Evolutionary conservation across 164 flowering plant genomes (phyloP).

Genomic region (Hamamelis virginiana): DNA sequence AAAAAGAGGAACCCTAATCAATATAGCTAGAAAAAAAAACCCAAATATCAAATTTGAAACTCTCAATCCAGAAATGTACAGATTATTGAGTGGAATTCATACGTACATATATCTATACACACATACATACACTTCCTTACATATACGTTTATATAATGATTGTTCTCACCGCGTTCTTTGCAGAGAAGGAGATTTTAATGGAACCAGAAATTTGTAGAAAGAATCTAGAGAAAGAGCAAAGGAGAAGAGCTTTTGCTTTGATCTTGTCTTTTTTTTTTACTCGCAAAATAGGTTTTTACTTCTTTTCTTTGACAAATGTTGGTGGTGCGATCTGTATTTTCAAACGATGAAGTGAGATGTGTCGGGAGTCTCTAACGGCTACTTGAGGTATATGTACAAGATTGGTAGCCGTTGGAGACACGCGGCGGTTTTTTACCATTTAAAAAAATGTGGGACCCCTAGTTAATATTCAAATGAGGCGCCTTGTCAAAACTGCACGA

Average conservation of each 20-base stretch:
- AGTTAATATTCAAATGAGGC: slow-evolving; percentile 2
- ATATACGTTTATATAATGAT: background rate
- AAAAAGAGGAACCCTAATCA: no score
- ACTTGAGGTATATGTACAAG: background rate
- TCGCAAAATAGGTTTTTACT: no score
- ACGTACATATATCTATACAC: background rate
- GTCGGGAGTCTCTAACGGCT: background rate
- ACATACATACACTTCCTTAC: background rate
- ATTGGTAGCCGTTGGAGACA: slow-evolving; percentile 2
- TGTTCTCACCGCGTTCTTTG: background rate
- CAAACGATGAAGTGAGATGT: background rate
- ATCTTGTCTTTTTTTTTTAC: background rate
- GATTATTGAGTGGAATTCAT: background rate
- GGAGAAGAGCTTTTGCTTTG: background rate
- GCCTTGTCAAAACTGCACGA: no score
- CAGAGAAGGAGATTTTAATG: background rate
- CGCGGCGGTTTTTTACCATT: background rate
- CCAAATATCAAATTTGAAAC: background rate
- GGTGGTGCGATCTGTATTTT: background rate
- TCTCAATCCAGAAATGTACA: background rate
- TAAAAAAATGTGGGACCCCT: background rate
- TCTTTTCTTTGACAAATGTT: background rate
- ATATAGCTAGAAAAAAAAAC: background rate
- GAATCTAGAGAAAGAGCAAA: background rate
- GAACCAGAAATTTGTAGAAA: background rate